Conservation (phyloP, 2,329 filamentous ascomycete species). For the Nannizzia gypsea region DNA sequence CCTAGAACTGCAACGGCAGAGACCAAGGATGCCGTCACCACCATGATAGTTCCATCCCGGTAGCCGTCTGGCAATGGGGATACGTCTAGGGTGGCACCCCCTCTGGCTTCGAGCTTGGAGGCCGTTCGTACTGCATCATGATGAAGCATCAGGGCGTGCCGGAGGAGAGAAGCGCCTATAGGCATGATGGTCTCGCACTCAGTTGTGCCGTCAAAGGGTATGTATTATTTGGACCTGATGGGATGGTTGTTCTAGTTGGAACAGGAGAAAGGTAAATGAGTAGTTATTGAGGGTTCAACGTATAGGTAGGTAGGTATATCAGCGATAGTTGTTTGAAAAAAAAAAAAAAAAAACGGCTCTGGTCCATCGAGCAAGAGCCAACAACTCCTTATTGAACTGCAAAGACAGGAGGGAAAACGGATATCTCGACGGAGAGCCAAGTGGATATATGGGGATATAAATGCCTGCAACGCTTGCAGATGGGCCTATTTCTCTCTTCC, state of each 20-base stretch:
- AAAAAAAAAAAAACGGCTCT: neutral
- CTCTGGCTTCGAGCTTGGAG: neutral
- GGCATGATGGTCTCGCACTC: neutral
- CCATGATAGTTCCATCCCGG: constrained; percentile 35
- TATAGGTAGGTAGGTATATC: neutral
- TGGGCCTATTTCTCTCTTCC: neutral
- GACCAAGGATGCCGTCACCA: constrained; percentile 37
- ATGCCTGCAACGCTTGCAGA: neutral
- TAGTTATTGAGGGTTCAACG: neutral
- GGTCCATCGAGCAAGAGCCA: neutral
- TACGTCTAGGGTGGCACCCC: constrained; percentile 17
- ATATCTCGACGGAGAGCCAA: neutral
- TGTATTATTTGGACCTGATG: no score
- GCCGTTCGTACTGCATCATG: neutral
- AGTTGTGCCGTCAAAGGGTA: neutral
- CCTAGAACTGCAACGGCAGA: constrained; percentile 35
- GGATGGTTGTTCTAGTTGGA: no score
- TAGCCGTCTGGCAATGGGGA: constrained; percentile 26
- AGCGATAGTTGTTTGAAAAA: no score
- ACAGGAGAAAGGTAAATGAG: no score
- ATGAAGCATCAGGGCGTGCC: neutral
- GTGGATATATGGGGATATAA: neutral
- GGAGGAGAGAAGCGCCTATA: neutral
- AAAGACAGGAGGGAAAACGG: neutral
- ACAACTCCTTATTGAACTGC: no score